phyloP scores from a whole-genome alignment of 768 basidiomycete species.

The Kondoa subrosea region DNA sequence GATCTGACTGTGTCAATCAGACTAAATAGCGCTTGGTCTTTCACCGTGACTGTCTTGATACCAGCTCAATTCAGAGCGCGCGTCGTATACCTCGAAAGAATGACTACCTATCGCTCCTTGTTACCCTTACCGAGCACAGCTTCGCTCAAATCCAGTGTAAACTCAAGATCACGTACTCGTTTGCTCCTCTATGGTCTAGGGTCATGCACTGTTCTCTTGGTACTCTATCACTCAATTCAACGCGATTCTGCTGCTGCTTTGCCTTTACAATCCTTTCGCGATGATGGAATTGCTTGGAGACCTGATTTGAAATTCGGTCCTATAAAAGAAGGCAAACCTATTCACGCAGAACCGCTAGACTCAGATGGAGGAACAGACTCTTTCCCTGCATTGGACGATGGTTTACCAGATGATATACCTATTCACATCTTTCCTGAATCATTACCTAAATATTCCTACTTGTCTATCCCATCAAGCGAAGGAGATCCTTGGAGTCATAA shows the following conservation, averaged over 20 bases:
- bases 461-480: not conserved
- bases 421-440: not conserved
- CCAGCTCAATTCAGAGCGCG: not conserved
- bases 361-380: not conserved
- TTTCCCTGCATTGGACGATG: not conserved
- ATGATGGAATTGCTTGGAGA: not conserved
- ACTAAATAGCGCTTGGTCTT: no score
- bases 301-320: not conserved
- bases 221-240: not conserved
- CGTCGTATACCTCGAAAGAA: not conserved
- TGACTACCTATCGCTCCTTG: not conserved
- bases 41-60: not conserved
- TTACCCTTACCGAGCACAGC: not conserved
- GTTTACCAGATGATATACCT: not conserved
- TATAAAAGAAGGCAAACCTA: not conserved
- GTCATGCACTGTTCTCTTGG: not conserved
- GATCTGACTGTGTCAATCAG: not conserved
- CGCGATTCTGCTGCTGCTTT: no score
- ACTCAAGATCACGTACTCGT: not conserved
- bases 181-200: not conserved
- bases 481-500: slow-evolving; percentile 13
- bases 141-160: not conserved
- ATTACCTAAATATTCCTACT: not conserved
- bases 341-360: not conserved
- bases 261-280: not conserved